These are phyloP conservation scores for Phytophthora rubi DNA, from an alignment of 352 stramenopile species.

Conservation along the genomic window DNA sequence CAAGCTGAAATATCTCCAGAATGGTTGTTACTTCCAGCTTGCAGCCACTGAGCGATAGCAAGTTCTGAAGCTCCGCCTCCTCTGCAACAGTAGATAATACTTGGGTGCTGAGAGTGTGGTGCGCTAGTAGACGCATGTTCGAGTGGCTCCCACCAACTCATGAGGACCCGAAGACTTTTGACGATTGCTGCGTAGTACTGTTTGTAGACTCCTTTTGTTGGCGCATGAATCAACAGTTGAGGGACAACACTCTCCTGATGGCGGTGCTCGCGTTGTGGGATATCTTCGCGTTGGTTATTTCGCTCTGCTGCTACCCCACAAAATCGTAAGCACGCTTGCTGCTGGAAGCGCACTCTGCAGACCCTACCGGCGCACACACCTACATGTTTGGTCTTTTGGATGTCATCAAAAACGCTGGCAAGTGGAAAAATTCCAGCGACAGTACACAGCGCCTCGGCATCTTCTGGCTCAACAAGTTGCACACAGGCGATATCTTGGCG, in stretches of 20 bases:
- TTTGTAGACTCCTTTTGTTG: slow-evolving; percentile 69
- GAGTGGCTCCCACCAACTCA: slow-evolving; percentile 40
- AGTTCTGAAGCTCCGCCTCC: slow-evolving; percentile 61
- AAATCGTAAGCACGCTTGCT: slow-evolving; percentile 49
- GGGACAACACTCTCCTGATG: slow-evolving; percentile 33
- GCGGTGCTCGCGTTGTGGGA: neutral
- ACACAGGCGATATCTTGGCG: slow-evolving; percentile 62
- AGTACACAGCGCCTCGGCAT: slow-evolving; percentile 53
- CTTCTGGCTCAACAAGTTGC: slow-evolving; percentile 58
- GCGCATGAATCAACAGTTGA: slow-evolving; percentile 62
- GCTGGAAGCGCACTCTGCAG: slow-evolving; percentile 43
- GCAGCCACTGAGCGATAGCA: slow-evolving; percentile 36
- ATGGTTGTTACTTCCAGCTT: neutral
- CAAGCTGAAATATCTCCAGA: neutral
- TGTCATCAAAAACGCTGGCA: slow-evolving; percentile 59
- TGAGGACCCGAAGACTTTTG: slow-evolving; percentile 66
- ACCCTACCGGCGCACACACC: slow-evolving; percentile 43
- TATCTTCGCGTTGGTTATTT: neutral
- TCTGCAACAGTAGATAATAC: slow-evolving; percentile 39
- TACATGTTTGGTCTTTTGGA: slow-evolving; percentile 40
- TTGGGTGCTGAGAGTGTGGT: neutral
- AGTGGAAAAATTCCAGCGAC: slow-evolving; percentile 48
- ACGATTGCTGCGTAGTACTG: slow-evolving; percentile 65
- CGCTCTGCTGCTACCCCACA: slow-evolving; percentile 31
- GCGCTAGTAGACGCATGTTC: neutral